Percentiles rank a stretch among this genome's conserved stretches.
phyloP scores from a whole-genome alignment of 2,329 filamentous ascomycete species.

The Pyrenophora tritici-repentis region DNA sequence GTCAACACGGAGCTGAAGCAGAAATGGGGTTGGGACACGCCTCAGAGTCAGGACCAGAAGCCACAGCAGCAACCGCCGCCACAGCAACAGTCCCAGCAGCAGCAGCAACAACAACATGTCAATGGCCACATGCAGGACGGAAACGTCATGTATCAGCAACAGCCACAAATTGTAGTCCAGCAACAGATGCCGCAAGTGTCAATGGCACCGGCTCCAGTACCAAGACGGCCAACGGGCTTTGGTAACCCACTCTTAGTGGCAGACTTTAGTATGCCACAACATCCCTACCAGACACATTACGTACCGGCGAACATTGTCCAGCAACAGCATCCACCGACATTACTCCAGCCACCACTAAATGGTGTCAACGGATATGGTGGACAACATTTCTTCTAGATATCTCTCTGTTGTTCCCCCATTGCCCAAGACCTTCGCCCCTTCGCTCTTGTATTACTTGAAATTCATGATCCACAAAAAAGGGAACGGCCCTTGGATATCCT shows the following conservation, averaged over 20 bases:
- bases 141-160: conserved; percentile 19
- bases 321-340: conserved; percentile 28
- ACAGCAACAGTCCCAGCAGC: conserved; percentile 27
- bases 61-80: conserved; percentile 27
- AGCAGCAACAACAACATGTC: conserved; percentile 21
- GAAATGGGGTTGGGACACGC: conserved; percentile 72
- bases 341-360: conserved; percentile 27
- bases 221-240: conserved; percentile 55
- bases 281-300: conserved; percentile 82
- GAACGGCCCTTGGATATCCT: background rate
- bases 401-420: background rate
- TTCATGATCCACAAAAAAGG: background rate
- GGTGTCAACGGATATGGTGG: conserved; percentile 28
- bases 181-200: conserved; percentile 28
- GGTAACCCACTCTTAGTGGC: conserved; percentile 74
- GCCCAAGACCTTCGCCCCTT: background rate
- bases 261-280: conserved; percentile 76
- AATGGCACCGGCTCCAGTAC: conserved; percentile 21
- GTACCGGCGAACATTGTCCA: conserved; percentile 67
- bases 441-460: conserved; percentile 2
- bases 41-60: conserved; percentile 48
- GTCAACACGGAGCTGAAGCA: conserved; percentile 74
- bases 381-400: conserved; percentile 25
- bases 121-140: conserved; percentile 23
- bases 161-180: conserved; percentile 20